phyloP scores from a whole-genome alignment of 495 filamentous ascomycete genomes.

The Eremomyces bilateralis region DNA sequence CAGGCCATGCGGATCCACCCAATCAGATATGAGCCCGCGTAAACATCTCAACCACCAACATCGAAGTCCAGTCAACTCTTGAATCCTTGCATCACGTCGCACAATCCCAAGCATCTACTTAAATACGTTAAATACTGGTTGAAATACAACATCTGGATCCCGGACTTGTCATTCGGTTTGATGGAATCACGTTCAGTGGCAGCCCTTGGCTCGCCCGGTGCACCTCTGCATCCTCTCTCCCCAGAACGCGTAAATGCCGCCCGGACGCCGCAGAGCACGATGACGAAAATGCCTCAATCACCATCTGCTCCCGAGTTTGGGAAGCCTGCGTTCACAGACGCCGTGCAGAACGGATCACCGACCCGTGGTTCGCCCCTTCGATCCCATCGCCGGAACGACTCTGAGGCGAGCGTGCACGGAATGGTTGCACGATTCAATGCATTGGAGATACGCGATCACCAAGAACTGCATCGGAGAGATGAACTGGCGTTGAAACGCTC shows the following conservation, averaged over 20 bases:
- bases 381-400: conserved; percentile 21
- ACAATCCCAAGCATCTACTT: too few relatives aligned
- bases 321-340: conserved; percentile 15
- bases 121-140: too few relatives aligned
- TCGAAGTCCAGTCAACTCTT: too few relatives aligned
- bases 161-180: too few relatives aligned
- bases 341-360: background rate
- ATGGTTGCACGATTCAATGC: conserved; percentile 73
- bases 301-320: conserved; percentile 29
- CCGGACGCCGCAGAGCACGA: conserved; percentile 12
- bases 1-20: too few relatives aligned
- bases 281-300: conserved; percentile 23
- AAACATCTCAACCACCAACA: too few relatives aligned
- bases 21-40: too few relatives aligned
- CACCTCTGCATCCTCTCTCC: conserved; percentile 47
- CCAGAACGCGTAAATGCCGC: conserved; percentile 53
- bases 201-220: conserved; percentile 33
- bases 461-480: conserved; percentile 26
- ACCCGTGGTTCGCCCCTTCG: conserved; percentile 1
- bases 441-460: conserved; percentile 24
- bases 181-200: too few relatives aligned
- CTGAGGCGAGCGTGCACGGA: conserved; percentile 69
- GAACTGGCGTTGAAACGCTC: conserved; percentile 25
- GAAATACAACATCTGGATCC: too few relatives aligned
- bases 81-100: too few relatives aligned